Evolutionary conservation across 257 asterid species (phyloP), one percentile per base, ranked within the genome.

Genomic region (Salvia splendens): DNA sequence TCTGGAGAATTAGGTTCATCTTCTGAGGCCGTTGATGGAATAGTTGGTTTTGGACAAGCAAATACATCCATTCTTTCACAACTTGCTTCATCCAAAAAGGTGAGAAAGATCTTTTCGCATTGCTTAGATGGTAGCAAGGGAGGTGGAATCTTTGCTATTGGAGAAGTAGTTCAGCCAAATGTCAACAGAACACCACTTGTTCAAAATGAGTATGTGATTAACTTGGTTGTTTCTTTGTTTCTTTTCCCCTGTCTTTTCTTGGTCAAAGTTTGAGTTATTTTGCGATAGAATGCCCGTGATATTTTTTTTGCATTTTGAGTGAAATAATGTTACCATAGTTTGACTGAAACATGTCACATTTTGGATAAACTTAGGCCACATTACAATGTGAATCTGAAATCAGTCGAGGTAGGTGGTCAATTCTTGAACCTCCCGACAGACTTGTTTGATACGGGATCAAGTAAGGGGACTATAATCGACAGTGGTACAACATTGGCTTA

Each of bases 401-500:
- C 87, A 48, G 71, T 89, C 69, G 98, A 89, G 72, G 95, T 91
- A 45, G 98, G 90, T 42, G 96, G 96, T 74, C 75, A 80, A 15
- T 78, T 74, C 71, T 75, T 92, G 47, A 80, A 81, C 76, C 85
- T 81, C 69, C 83, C 91, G 8, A 80, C 83, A n/a, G 83, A 80
- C 61, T 15, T 54, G 12, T 84, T 78, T 67, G 87, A 74, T 36
- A 70, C 65, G 7, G 86, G 75, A 53, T 65, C 78, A 54, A 77
- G 79, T 54, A 72, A 83, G 70, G 86, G 87, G 69, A 80, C 97
- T 65, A 84, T 92, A 63, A 83, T 92, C 40, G 98, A 92, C 71
- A 92, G 98, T 69, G 98, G 98, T 55, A 87, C 98, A 35, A 89
- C 98, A 38, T 80, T 92, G 85, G 98, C 96, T 8, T 89, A 89